phyloP scores from a whole-genome alignment of 2,329 filamentous ascomycete species.

The Ascochyta rabiei region DNA sequence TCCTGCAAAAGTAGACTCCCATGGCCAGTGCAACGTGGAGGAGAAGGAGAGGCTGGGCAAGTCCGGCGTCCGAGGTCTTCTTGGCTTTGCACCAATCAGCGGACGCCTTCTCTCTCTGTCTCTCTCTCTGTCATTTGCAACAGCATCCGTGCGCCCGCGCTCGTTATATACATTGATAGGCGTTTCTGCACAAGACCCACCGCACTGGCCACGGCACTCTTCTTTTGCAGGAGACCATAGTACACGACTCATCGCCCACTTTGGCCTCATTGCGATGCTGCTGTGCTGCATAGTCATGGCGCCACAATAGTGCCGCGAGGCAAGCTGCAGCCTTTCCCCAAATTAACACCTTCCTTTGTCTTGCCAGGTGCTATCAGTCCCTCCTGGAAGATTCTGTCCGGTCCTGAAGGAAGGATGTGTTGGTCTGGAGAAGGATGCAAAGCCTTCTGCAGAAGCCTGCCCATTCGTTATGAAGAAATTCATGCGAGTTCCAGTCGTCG shows the following conservation, averaged over 20 bases:
- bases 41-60: no score
- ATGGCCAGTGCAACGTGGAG: no score
- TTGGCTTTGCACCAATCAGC: no score
- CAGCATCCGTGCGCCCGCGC: no score
- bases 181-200: no score
- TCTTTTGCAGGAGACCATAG: no score
- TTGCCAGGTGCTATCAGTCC: background rate
- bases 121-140: no score
- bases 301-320: slow-evolving; percentile 14
- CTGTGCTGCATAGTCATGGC: slow-evolving; percentile 5
- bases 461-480: slow-evolving; percentile 1
- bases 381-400: background rate
- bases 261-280: slow-evolving; percentile 5
- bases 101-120: no score
- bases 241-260: slow-evolving; percentile 4
- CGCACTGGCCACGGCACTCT: no score
- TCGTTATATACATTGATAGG: no score
- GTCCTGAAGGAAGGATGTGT: background rate
- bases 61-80: no score
- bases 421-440: background rate
- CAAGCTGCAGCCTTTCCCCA: background rate
- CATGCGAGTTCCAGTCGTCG: background rate
- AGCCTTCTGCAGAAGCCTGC: background rate
- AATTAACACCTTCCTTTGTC: slow-evolving; percentile 1
- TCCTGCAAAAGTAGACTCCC: no score